Evolutionary conservation across 805 yeast species (phyloP).

Genomic region (Starmerella sirachaensis): DNA sequence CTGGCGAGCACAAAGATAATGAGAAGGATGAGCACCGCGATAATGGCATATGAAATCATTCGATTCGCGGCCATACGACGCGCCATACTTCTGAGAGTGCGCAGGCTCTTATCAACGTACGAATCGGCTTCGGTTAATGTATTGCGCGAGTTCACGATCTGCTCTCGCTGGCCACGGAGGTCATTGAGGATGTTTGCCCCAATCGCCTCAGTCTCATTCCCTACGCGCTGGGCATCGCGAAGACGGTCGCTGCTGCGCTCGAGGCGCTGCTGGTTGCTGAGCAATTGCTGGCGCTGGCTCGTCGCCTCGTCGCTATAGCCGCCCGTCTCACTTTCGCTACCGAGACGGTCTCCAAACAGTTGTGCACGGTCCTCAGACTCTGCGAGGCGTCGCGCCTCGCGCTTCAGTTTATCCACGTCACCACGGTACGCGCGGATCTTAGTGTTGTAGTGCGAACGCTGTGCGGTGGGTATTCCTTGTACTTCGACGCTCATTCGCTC

Average conservation of each 20-base stretch:
- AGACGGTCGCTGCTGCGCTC: slow-evolving; percentile 75
- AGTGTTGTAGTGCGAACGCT: slow-evolving; percentile 58
- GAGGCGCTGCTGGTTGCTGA: slow-evolving; percentile 65
- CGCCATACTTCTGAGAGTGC: slow-evolving; percentile 82
- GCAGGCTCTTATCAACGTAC: slow-evolving; percentile 78
- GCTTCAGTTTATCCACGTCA: slow-evolving; percentile 48
- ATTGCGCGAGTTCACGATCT: slow-evolving; percentile 71
- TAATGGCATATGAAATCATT: slow-evolving; percentile 79
- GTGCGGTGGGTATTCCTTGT: slow-evolving; percentile 65
- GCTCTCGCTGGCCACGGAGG: slow-evolving; percentile 86
- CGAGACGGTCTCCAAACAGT: slow-evolving; percentile 49
- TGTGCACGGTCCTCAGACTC: slow-evolving; percentile 64
- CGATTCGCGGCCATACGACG: slow-evolving; percentile 84
- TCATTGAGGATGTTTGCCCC: slow-evolving; percentile 87
- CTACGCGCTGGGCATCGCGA: slow-evolving; percentile 77
- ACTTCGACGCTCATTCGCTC: slow-evolving; percentile 86
- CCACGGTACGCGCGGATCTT: slow-evolving; percentile 60
- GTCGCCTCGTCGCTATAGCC: slow-evolving; percentile 52
- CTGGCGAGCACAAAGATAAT: slow-evolving; percentile 74
- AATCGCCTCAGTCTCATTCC: slow-evolving; percentile 80
- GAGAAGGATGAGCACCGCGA: slow-evolving; percentile 69
- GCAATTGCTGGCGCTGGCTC: slow-evolving; percentile 71
- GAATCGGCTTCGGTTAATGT: slow-evolving; percentile 83
- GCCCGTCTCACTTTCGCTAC: slow-evolving; percentile 27
- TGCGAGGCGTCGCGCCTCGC: slow-evolving; percentile 36